Percentiles rank a stretch among this genome's conserved stretches.
These are phyloP conservation scores for Rhynchospora tenuis DNA, from an alignment of 176 grass and related monocot genomes.

Conservation along the genomic window DNA sequence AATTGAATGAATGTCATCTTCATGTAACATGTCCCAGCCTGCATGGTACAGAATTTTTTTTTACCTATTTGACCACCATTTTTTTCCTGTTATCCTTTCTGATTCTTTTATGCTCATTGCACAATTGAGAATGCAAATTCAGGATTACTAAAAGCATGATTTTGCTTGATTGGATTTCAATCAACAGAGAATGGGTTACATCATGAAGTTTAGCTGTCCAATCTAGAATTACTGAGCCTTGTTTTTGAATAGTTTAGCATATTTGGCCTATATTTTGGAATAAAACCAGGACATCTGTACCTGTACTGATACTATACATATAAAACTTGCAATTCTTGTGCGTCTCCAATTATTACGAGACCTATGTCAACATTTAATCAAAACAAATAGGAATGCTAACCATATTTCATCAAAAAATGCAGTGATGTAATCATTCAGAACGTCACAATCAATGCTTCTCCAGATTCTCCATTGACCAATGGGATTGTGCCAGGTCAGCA, in stretches of 20 bases:
- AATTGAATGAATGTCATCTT: not conserved
- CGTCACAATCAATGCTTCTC: conserved; percentile 52
- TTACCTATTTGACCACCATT: not conserved
- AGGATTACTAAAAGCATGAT: not conserved
- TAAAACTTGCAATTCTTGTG: not conserved
- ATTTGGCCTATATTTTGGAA: not conserved
- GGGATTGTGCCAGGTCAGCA: conserved; percentile 81
- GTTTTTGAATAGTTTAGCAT: not conserved
- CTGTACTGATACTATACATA: not conserved
- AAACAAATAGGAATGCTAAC: not conserved
- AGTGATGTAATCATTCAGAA: conserved; percentile 76
- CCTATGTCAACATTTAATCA: not conserved
- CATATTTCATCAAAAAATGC: conserved; percentile 24
- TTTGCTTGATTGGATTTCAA: not conserved
- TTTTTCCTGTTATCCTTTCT: not conserved
- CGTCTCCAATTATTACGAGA: not conserved
- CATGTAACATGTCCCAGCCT: not conserved
- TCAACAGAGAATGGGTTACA: not conserved
- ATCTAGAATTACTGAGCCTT: not conserved
- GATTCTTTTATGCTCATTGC: not conserved
- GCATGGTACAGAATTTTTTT: not conserved
- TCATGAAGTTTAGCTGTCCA: not conserved
- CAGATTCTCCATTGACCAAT: conserved; percentile 58
- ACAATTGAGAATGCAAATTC: not conserved
- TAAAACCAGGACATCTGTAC: not conserved